Conservation (phyloP, 169 alveolate species). For the Plasmodium fragile region DNA sequence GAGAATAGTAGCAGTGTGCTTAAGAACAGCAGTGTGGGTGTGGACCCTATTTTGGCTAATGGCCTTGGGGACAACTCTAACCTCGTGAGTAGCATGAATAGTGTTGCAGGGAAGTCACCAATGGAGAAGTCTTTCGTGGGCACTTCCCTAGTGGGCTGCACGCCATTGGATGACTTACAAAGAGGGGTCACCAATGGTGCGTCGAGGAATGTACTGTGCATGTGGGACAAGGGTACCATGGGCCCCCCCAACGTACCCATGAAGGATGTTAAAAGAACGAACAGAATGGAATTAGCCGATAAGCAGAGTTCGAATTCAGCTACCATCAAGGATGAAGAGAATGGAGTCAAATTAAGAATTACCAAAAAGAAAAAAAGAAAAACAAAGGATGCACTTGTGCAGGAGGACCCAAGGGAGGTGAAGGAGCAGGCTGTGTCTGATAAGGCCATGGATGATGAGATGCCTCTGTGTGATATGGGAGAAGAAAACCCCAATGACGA, state of each 20-base stretch:
- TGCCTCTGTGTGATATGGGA: neutral
- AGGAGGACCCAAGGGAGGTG: neutral
- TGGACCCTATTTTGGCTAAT: neutral
- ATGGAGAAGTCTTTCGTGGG: neutral
- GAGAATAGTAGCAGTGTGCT: neutral
- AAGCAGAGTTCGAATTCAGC: neutral
- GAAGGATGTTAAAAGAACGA: neutral
- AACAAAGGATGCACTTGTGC: conserved; percentile 19
- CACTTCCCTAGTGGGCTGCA: neutral
- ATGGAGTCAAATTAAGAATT: neutral
- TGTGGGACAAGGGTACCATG: neutral
- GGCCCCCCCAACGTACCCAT: neutral
- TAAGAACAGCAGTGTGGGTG: neutral
- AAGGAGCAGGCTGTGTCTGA: neutral
- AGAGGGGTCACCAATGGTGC: neutral
- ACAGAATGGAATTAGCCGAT: neutral
- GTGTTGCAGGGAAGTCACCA: neutral
- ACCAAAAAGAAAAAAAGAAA: conserved; percentile 51
- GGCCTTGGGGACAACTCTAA: neutral
- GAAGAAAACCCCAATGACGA: neutral
- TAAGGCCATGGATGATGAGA: conserved; percentile 1
- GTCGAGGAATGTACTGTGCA: neutral
- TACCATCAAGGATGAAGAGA: neutral
- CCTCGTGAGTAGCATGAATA: neutral
- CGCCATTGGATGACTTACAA: neutral